Percentiles rank a stretch among this genome's conserved stretches.
Evolutionary conservation across 805 yeast species (phyloP).

Genomic region (Kodamaea laetipori): DNA sequence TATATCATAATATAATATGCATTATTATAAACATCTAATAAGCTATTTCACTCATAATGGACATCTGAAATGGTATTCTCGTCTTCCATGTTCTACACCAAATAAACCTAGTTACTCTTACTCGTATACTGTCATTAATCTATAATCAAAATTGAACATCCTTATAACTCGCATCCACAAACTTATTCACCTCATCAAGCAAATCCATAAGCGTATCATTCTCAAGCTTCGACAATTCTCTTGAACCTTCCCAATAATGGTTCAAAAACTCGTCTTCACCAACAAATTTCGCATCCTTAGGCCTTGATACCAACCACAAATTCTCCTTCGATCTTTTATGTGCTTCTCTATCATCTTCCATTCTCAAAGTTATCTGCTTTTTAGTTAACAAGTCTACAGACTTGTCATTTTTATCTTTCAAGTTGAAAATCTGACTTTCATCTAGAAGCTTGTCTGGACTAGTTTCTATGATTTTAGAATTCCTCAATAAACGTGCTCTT

Average conservation of each 20-base stretch:
- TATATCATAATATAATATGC: too few species aligned
- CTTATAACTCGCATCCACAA: slow-evolving; percentile 56
- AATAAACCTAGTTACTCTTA: too few species aligned
- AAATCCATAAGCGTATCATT: slow-evolving; percentile 42
- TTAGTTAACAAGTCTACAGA: slow-evolving; percentile 30
- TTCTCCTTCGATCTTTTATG: slow-evolving; percentile 83
- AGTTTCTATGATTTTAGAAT: slow-evolving; percentile 25
- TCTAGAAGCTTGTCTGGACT: slow-evolving; percentile 18
- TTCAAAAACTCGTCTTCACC: slow-evolving; percentile 40
- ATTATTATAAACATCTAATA: too few species aligned
- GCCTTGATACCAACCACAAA: slow-evolving; percentile 68
- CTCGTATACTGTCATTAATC: slow-evolving; percentile 9
- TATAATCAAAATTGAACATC: slow-evolving; percentile 38
- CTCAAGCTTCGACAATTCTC: slow-evolving; percentile 50
- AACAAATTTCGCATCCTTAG: slow-evolving; percentile 34
- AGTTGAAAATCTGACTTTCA: slow-evolving; percentile 31
- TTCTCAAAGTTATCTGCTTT: slow-evolving; percentile 67
- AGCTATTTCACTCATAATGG: too few species aligned
- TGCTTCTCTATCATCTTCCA: slow-evolving; percentile 92
- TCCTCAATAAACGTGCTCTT: slow-evolving; percentile 41
- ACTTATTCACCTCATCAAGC: slow-evolving; percentile 55
- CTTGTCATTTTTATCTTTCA: slow-evolving; percentile 23
- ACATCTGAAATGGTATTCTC: too few species aligned
- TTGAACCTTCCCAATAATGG: slow-evolving; percentile 53
- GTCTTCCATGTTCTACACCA: too few species aligned